Percentiles rank a stretch among this genome's conserved stretches.
Evolutionary conservation across 169 alveolate genomes (phyloP).

Genomic region (Cryptosporidium xiaoi): DNA sequence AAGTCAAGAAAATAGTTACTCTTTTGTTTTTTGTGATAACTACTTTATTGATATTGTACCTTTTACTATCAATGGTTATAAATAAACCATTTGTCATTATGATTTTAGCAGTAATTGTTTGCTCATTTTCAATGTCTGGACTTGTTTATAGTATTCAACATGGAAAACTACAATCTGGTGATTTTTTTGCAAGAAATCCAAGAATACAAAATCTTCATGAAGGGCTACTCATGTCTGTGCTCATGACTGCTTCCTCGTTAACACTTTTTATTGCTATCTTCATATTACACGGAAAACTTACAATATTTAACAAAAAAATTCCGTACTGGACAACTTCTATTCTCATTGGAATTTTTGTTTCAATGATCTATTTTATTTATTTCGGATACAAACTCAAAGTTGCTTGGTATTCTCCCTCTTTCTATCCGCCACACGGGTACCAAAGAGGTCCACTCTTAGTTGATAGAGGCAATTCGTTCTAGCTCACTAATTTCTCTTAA

Average conservation of each 20-base stretch:
- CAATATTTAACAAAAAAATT: constrained; percentile 5
- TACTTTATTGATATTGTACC: not conserved
- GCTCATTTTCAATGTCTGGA: constrained; percentile 71
- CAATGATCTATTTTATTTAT: constrained; percentile 14
- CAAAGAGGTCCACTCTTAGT: constrained; percentile 61
- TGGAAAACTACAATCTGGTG: constrained; percentile 53
- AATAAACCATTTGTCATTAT: constrained; percentile 63
- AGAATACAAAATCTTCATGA: constrained; percentile 67
- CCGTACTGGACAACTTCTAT: constrained; percentile 28
- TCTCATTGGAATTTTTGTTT: not conserved
- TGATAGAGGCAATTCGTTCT: constrained; percentile 72
- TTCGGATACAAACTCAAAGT: constrained; percentile 45
- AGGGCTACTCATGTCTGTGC: constrained; percentile 44
- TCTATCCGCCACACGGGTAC: constrained; percentile 62
- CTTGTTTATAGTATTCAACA: constrained; percentile 73
- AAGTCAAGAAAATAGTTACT: constrained; percentile 22
- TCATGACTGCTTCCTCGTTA: constrained; percentile 56
- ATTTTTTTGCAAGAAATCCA: constrained; percentile 69
- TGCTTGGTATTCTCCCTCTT: constrained; percentile 63
- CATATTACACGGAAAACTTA: constrained; percentile 21
- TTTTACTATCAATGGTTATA: constrained; percentile 24
- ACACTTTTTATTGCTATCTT: constrained; percentile 34
- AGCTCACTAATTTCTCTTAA: not conserved
- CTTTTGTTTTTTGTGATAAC: constrained; percentile 21
- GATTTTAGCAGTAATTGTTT: constrained; percentile 52